Evolutionary conservation across 495 filamentous ascomycete species (phyloP), one percentile per base, ranked within the genome.

Genomic region (Penicillium maclennaniae): DNA sequence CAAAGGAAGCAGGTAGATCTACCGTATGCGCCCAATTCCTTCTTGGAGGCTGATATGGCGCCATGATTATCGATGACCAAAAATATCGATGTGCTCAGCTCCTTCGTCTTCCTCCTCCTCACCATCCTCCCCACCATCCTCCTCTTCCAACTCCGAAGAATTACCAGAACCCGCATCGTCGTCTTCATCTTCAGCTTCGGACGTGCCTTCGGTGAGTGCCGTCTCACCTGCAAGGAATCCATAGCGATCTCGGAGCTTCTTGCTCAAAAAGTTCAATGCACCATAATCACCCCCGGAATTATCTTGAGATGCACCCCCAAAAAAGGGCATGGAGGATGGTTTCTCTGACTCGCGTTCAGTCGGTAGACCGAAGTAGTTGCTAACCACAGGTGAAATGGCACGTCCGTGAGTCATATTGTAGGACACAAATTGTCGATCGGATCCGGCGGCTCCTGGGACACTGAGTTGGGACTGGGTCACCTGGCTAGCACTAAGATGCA

Each of bases 61-160:
- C 31, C 31, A 12, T 47, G 10, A 53, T 76, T 66, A 81, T 56
- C 84, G 79, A 72, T 91, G 87, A n/a, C 87, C 88, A 60, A 87
- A 80, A 47, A 90, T 75, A 47, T 84, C 81, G 58, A 88, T 84
- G 43, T 75, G 69, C 57, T 88, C 82, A 41, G 73, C 71, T 7
- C 80, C 80, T 27, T 85, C 79, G 0, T 79, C 81, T 7, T 77
- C 75, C 1, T 80, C 82, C 5, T 75, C 73, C 6, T 70, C 76
- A 26, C 74, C 67, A 38, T 70, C 73, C 16, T 74, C 73, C 16
- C 73, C 75, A 1, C 80, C 77, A 6, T 80, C 79, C 8, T 77
- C 78, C 14, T 78, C 76, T 7, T 77, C 58, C 12, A 57, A 49
- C 17, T 37, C 61, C 27, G 55, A 58, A 14, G 49, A 55, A 14